A percentile compares a stretch with the other conserved stretches of the same genome.
Conservation (phyloP, 768 basidiomycete species). For the Rhodotorula graminis region DNA sequence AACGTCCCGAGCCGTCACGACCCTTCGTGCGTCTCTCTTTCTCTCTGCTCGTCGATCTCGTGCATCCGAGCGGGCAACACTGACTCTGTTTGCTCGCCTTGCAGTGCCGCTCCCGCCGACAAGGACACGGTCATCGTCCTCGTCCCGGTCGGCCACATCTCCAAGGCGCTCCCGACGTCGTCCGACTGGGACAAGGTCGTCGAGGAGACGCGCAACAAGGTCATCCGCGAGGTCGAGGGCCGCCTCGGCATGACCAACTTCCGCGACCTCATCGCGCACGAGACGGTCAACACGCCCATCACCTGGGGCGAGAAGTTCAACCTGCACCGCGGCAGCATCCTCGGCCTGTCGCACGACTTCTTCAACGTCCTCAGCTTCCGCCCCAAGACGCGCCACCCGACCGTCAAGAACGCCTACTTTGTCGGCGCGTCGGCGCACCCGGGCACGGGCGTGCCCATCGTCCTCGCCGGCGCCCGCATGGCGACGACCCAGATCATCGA, state of each 20-base stretch:
- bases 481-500: conserved; percentile 47
- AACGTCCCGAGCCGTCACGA: conserved; percentile 50
- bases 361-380: conserved; percentile 38
- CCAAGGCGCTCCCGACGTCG: conserved; percentile 27
- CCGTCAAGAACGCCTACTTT: conserved; percentile 48
- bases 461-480: conserved; percentile 49
- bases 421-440: conserved; percentile 52
- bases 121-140: conserved; percentile 49
- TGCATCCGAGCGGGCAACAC: neutral
- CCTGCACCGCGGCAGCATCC: conserved; percentile 50
- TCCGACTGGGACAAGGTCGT: conserved; percentile 29
- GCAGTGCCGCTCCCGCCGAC: conserved; percentile 48
- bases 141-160: conserved; percentile 49
- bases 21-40: conserved; percentile 34
- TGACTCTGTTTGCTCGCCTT: neutral
- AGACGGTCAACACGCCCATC: conserved; percentile 49
- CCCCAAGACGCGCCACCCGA: conserved; percentile 45
- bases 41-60: too few relatives aligned
- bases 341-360: conserved; percentile 50
- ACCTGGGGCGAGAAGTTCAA: conserved; percentile 52
- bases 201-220: conserved; percentile 29
- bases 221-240: conserved; percentile 40
- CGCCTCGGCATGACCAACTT: conserved; percentile 45
- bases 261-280: conserved; percentile 47
- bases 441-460: conserved; percentile 50